Percentiles rank a stretch among this genome's conserved stretches.
Conservation (phyloP, 306 rosid species). For the Lathyrus oleraceus region DNA sequence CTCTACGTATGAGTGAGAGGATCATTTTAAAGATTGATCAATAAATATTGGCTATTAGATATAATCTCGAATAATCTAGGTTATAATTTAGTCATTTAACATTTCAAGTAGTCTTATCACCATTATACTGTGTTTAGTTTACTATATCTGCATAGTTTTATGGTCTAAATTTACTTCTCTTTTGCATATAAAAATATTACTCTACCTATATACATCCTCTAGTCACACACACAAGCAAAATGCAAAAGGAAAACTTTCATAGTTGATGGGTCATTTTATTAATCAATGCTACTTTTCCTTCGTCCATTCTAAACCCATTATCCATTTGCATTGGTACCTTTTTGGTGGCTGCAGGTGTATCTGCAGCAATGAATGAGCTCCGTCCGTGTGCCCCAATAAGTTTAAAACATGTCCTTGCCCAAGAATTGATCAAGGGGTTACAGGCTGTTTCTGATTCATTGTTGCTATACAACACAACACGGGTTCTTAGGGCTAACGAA, state of each 20-base stretch:
- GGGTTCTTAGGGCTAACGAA: conserved; percentile 77
- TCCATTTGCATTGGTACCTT: conserved; percentile 31
- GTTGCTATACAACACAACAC: conserved; percentile 79
- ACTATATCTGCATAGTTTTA: not conserved
- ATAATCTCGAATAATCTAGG: not conserved
- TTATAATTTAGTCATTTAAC: not conserved
- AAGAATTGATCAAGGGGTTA: conserved; percentile 81
- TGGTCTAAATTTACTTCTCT: not conserved
- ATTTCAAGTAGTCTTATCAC: not conserved
- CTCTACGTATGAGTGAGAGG: not conserved
- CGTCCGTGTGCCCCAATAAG: conserved; percentile 97
- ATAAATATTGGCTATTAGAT: not conserved
- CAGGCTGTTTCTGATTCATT: conserved; percentile 76
- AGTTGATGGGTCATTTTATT: conserved; percentile 16
- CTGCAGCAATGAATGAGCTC: conserved; percentile 93
- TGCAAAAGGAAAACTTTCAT: not conserved
- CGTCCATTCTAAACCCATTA: conserved; percentile 7
- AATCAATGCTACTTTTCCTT: conserved; percentile 8
- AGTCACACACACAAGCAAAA: not conserved
- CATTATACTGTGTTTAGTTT: not conserved
- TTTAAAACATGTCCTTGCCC: conserved; percentile 78
- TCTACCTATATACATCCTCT: not conserved
- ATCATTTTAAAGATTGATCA: not conserved
- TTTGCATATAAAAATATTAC: not conserved
- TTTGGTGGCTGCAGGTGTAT: conserved; percentile 75